Conservation (phyloP, 257 asterid species). For the Nicotiana noctiflora region DNA sequence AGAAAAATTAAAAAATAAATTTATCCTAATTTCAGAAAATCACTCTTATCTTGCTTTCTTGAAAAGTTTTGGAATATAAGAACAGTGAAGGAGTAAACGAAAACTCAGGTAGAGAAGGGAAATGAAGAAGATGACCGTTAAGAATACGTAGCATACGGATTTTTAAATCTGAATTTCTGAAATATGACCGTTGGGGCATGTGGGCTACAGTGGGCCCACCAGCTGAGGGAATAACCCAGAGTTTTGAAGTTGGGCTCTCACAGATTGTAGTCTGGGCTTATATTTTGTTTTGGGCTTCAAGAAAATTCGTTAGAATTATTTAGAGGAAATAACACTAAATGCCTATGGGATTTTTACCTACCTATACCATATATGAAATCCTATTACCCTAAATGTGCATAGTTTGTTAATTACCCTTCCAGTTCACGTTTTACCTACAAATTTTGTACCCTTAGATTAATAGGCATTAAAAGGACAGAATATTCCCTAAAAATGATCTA, state of each 20-base stretch:
- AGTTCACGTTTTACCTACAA: too few relatives aligned
- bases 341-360: too few relatives aligned
- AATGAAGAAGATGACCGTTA: constrained; percentile 3
- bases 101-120: neutral
- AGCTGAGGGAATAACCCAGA: neutral
- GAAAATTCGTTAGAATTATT: too few relatives aligned
- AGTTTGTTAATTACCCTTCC: too few relatives aligned
- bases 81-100: neutral
- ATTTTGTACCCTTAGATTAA: too few relatives aligned
- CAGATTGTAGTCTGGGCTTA: neutral
- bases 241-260: neutral
- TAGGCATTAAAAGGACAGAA: too few relatives aligned
- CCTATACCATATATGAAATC: too few relatives aligned
- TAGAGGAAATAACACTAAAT: too few relatives aligned
- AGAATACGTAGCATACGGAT: neutral
- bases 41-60: neutral
- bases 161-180: neutral
- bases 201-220: neutral
- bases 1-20: too few relatives aligned
- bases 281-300: neutral
- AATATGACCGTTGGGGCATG: neutral
- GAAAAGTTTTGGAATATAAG: neutral
- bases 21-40: neutral
- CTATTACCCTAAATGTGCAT: too few relatives aligned
- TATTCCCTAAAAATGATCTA: too few relatives aligned